Percentiles rank a stretch among this genome's conserved stretches.
Conservation (phyloP, 306 rosid species). For the Psophocarpus tetragonolobus region DNA sequence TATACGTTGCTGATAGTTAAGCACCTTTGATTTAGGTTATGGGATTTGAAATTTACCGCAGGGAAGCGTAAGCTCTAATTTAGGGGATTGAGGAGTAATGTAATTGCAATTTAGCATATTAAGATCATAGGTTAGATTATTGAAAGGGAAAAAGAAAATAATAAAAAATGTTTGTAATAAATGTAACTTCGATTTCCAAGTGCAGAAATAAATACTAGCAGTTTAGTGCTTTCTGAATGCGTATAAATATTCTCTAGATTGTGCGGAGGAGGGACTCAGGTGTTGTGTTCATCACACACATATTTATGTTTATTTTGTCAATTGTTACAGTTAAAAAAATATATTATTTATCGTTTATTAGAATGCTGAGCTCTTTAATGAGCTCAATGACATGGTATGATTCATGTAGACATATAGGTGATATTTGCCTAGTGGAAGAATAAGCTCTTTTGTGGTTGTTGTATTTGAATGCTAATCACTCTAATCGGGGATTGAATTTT, state of each 20-base stretch:
- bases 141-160: neutral
- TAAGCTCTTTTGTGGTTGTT: neutral
- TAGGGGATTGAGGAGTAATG: neutral
- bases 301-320: neutral
- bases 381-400: neutral
- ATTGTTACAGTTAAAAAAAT: neutral
- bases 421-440: neutral
- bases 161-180: neutral
- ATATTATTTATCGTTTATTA: neutral
- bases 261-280: neutral
- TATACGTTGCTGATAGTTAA: neutral
- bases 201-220: neutral
- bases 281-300: neutral
- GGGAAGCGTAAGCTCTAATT: constrained; percentile 24
- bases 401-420: neutral
- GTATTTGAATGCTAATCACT: neutral
- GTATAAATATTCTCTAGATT: neutral
- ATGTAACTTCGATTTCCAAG: constrained; percentile 1
- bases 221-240: neutral
- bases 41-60: neutral
- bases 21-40: constrained; percentile 26
- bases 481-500: neutral
- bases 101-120: neutral
- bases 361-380: neutral
- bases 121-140: neutral